Percentiles rank a stretch among this genome's conserved stretches.
These are phyloP conservation scores for Nakazawaea peltata DNA, from an alignment of 805 yeast genomes.

Conservation along the genomic window DNA sequence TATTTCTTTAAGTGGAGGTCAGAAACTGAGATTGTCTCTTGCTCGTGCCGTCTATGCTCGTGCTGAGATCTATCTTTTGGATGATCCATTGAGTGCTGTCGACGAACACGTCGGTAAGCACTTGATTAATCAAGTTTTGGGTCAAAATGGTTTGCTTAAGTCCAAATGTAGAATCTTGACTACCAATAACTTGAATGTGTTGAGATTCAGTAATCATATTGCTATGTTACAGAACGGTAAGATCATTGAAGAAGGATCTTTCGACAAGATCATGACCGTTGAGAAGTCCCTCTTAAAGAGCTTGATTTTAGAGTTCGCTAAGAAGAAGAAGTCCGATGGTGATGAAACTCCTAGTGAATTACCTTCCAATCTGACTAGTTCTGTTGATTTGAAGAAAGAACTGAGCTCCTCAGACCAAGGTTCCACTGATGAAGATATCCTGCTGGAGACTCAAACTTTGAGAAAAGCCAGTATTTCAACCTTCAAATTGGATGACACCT, in stretches of 20 bases:
- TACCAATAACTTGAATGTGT: conserved; percentile 79
- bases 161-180: conserved; percentile 73
- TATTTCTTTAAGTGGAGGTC: conserved; percentile 91
- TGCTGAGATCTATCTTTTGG: conserved; percentile 81
- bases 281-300: conserved; percentile 41
- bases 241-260: conserved; percentile 59
- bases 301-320: conserved; percentile 59
- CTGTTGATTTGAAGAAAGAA: conserved; percentile 10
- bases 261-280: conserved; percentile 38
- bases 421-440: conserved; percentile 17
- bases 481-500: conserved; percentile 29
- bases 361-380: conserved; percentile 14
- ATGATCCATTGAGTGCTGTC: conserved; percentile 90
- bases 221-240: conserved; percentile 64
- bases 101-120: conserved; percentile 93
- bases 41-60: conserved; percentile 93
- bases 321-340: conserved; percentile 22
- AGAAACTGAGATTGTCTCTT: conserved; percentile 84
- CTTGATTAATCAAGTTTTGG: conserved; percentile 73
- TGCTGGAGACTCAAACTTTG: conserved; percentile 30
- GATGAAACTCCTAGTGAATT: conserved; percentile 9
- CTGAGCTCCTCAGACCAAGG: conserved; percentile 14
- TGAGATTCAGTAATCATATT: conserved; percentile 65
- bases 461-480: conserved; percentile 61
- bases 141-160: conserved; percentile 69